These are phyloP conservation scores for Hibiscus mutabilis DNA, from an alignment of 345 rosid genomes.

Conservation along the genomic window DNA sequence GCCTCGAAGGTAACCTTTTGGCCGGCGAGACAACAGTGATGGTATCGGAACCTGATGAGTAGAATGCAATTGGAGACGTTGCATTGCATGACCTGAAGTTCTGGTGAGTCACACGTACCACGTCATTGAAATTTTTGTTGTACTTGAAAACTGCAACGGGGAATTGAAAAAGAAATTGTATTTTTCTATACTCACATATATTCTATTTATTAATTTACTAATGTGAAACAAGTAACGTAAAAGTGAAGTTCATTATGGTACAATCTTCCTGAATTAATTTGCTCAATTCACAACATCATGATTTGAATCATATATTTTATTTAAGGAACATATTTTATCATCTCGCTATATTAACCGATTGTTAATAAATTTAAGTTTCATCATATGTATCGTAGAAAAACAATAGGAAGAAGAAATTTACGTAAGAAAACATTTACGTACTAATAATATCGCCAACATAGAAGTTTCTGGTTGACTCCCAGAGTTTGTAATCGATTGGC, in stretches of 20 bases:
- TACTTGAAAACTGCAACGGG: conserved; percentile 15
- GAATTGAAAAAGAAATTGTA: not conserved
- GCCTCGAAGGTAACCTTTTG: conserved; percentile 10
- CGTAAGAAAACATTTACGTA: not conserved
- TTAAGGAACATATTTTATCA: no score
- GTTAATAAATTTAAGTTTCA: no score
- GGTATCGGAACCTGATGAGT: conserved; percentile 10
- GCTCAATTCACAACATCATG: no score
- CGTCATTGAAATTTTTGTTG: conserved; percentile 5
- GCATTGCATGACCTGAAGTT: conserved; percentile 8
- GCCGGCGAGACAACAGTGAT: conserved; percentile 13
- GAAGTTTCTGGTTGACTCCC: conserved; percentile 18
- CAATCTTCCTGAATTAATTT: no score
- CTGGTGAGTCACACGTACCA: conserved; percentile 6
- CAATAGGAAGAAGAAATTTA: no score
- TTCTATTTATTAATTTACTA: no score
- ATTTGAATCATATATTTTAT: no score
- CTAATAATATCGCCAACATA: conserved; percentile 14
- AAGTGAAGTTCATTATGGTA: no score
- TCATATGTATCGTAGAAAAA: no score
- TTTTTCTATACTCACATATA: no score
- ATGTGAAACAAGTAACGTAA: no score
- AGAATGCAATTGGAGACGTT: conserved; percentile 1
- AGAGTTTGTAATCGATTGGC: conserved; percentile 12
- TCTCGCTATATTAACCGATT: no score